These are phyloP conservation scores for Vitis amurensis DNA, from an alignment of 164 flowering plant species.

Conservation along the genomic window DNA sequence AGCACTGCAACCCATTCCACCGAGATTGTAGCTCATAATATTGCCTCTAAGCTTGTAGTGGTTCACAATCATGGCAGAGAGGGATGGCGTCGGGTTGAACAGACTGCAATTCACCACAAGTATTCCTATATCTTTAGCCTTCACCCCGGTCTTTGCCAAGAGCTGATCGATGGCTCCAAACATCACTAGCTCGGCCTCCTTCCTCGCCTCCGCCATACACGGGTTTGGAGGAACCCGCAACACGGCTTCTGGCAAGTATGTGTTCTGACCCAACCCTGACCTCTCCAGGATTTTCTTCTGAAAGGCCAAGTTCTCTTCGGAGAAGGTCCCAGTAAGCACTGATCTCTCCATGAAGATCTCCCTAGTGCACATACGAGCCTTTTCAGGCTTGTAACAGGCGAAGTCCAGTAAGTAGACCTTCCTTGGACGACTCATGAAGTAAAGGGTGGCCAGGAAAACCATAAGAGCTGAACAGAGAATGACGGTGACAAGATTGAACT, in stretches of 20 bases:
- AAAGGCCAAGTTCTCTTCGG: conserved; percentile 56
- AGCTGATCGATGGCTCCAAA: conserved; percentile 75
- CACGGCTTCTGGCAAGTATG: conserved; percentile 66
- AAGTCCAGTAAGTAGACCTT: conserved; percentile 63
- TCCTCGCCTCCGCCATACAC: conserved; percentile 76
- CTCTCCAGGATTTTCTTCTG: conserved; percentile 68
- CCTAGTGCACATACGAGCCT: conserved; percentile 33
- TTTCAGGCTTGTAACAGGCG: conserved; percentile 67
- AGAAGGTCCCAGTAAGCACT: conserved; percentile 34
- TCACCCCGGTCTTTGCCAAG: conserved; percentile 64
- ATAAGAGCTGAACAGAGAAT: conserved; percentile 38
- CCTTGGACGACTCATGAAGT: conserved; percentile 59
- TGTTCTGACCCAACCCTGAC: conserved; percentile 74
- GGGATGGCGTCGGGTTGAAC: conserved; percentile 79
- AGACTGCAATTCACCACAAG: conserved; percentile 78
- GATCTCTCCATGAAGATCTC: conserved; percentile 59
- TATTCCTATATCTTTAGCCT: conserved; percentile 75
- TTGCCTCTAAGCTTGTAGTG: conserved; percentile 80
- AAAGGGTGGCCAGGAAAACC: conserved; percentile 49
- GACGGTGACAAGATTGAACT: conserved; percentile 47
- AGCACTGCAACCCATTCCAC: conserved; percentile 96
- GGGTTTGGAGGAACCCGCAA: conserved; percentile 57
- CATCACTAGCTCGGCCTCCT: conserved; percentile 78
- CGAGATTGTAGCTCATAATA: conserved; percentile 66
- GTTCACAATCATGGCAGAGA: conserved; percentile 74